Conservation (phyloP, 2,329 filamentous ascomycete species). For the Fusarium burgessii region DNA sequence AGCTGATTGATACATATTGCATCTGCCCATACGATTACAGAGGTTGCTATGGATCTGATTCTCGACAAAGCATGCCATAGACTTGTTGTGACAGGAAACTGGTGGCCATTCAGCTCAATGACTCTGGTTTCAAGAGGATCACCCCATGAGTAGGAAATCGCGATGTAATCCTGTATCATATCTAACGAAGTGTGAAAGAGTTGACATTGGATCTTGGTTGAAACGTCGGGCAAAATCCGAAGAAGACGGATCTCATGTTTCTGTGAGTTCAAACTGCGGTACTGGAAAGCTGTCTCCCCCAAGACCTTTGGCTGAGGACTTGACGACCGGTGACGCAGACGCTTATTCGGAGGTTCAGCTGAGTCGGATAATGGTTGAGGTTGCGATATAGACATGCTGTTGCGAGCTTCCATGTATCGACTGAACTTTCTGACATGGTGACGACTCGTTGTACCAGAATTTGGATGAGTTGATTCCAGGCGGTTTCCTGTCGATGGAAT, state of each 20-base stretch:
- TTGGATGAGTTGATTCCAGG: neutral
- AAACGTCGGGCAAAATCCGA: neutral
- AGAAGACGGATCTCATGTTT: neutral
- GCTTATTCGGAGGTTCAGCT: neutral
- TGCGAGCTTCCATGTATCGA: neutral
- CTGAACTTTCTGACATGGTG: neutral
- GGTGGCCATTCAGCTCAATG: neutral
- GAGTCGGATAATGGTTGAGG: neutral
- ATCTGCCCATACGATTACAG: neutral
- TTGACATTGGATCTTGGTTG: neutral
- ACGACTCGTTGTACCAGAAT: neutral
- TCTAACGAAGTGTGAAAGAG: neutral
- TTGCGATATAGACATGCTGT: neutral
- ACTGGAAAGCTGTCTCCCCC: neutral
- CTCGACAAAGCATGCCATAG: neutral
- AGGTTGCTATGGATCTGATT: neutral
- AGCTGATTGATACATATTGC: neutral
- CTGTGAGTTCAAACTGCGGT: neutral
- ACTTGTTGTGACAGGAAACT: neutral
- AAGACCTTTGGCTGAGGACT: neutral
- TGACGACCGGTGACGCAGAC: neutral
- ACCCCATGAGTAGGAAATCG: neutral
- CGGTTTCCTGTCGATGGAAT: neutral
- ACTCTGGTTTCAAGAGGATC: neutral
- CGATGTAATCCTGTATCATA: neutral